phyloP scores from a whole-genome alignment of 2,329 filamentous ascomycete species.

The Aspergillus pseudotamarii region DNA sequence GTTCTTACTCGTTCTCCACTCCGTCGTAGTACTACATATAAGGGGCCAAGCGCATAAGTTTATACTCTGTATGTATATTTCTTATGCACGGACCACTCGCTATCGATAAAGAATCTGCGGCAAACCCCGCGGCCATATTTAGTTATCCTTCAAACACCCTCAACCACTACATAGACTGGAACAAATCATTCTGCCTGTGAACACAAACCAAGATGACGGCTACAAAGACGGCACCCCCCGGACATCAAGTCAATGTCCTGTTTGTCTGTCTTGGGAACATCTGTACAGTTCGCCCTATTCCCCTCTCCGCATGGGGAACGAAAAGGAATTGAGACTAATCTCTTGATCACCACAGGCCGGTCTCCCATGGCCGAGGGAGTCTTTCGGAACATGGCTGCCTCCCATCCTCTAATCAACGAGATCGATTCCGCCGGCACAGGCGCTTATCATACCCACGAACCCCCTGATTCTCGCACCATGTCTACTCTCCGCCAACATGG shows the following conservation, averaged over 20 bases:
- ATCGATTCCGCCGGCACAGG: slow-evolving; percentile 92
- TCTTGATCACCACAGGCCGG: slow-evolving; percentile 49
- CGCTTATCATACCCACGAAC: slow-evolving; percentile 78
- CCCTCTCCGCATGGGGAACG: neutral
- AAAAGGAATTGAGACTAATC: neutral
- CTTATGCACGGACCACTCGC: slow-evolving; percentile 7
- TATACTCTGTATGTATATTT: too few species aligned
- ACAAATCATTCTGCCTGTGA: neutral
- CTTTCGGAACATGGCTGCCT: slow-evolving; percentile 71
- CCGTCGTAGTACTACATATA: too few species aligned
- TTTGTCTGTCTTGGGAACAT: slow-evolving; percentile 99
- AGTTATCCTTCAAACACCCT: neutral
- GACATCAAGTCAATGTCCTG: slow-evolving; percentile 66
- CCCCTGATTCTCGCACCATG: slow-evolving; percentile 83
- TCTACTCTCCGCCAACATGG: slow-evolving; percentile 72
- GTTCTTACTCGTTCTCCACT: too few species aligned
- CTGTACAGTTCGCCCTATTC: slow-evolving; percentile 53
- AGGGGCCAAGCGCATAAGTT: too few species aligned
- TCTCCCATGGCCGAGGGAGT: slow-evolving; percentile 97
- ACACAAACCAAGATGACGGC: slow-evolving; percentile 25
- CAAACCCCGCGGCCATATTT: slow-evolving; percentile 8
- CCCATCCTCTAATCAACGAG: slow-evolving; percentile 60
- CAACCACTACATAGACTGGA: neutral
- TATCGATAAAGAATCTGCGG: slow-evolving; percentile 16
- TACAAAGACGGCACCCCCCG: slow-evolving; percentile 15